Evolutionary conservation across 78 protist species (phyloP).

Genomic region (Guillardia theta): DNA sequence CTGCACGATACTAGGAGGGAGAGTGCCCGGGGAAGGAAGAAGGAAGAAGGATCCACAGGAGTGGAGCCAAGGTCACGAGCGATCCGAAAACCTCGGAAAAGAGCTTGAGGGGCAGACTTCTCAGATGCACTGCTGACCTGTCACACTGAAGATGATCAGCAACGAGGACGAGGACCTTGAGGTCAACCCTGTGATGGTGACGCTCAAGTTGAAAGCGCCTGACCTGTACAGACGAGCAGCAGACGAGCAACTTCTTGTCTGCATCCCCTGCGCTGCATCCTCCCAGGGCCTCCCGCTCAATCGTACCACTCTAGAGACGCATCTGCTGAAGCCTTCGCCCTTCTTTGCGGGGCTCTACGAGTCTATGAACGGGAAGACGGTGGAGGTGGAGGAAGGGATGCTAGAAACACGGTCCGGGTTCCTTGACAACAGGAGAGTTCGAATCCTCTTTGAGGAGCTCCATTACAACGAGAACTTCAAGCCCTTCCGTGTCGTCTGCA

Average conservation of each 20-base stretch:
- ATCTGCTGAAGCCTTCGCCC: background rate
- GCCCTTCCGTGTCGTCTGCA: slow-evolving; percentile 28
- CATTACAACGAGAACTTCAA: background rate
- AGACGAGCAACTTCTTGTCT: background rate
- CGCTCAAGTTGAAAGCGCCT: background rate
- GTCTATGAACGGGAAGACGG: background rate
- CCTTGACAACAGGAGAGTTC: background rate
- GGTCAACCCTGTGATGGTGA: background rate
- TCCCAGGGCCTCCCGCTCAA: background rate
- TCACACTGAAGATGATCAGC: too few species aligned
- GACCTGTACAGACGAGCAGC: background rate
- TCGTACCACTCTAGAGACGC: background rate
- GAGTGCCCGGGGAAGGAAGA: too few species aligned
- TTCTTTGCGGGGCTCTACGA: slow-evolving; percentile 12
- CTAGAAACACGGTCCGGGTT: background rate
- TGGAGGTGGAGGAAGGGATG: background rate
- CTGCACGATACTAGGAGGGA: too few species aligned
- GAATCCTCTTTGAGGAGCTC: slow-evolving; percentile 28
- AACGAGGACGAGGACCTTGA: slow-evolving; percentile 12
- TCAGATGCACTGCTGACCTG: too few species aligned
- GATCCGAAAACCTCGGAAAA: too few species aligned
- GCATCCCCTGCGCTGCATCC: background rate
- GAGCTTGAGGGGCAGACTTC: too few species aligned
- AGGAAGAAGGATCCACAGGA: too few species aligned
- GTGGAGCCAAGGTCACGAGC: too few species aligned